Conservation (phyloP, 768 basidiomycete species). For the Leccinum variicolor region DNA sequence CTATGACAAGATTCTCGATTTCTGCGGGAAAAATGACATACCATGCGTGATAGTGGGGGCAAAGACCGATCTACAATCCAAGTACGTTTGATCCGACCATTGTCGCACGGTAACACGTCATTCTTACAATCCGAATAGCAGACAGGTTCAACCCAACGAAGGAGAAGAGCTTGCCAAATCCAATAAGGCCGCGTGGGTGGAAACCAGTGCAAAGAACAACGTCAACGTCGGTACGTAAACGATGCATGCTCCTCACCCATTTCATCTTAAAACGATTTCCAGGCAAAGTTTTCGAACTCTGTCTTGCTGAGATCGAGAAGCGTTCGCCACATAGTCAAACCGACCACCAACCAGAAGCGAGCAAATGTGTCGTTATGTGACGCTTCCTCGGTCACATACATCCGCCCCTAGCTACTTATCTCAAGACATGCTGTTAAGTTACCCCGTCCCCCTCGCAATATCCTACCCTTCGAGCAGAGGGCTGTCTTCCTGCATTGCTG, state of each 20-base stretch:
- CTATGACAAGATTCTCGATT: slow-evolving; percentile 90
- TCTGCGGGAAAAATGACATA: slow-evolving; percentile 77
- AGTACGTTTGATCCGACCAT: slow-evolving; percentile 45
- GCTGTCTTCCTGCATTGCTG: slow-evolving; percentile 27
- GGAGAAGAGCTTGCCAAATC: slow-evolving; percentile 71
- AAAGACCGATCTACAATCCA: slow-evolving; percentile 77
- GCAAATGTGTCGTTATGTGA: slow-evolving; percentile 57
- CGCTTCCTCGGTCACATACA: slow-evolving; percentile 9
- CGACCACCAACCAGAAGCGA: slow-evolving; percentile 41
- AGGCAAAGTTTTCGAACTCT: slow-evolving; percentile 85
- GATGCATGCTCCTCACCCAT: not conserved
- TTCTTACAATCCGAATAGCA: slow-evolving; percentile 40
- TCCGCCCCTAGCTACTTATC: slow-evolving; percentile 10
- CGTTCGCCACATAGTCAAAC: slow-evolving; percentile 50
- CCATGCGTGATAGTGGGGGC: slow-evolving; percentile 95
- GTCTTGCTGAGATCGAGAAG: slow-evolving; percentile 81
- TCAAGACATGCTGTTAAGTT: slow-evolving; percentile 27
- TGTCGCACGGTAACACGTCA: slow-evolving; percentile 10
- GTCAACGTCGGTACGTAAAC: slow-evolving; percentile 79
- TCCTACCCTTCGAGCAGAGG: slow-evolving; percentile 23
- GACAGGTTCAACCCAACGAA: slow-evolving; percentile 74
- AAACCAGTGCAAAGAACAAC: slow-evolving; percentile 86
- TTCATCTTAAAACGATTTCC: not conserved
- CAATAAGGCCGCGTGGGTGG: slow-evolving; percentile 77
- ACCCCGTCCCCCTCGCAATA: slow-evolving; percentile 30